These are phyloP conservation scores for Candida tibetensis DNA, from an alignment of 805 yeast species.

Conservation along the genomic window DNA sequence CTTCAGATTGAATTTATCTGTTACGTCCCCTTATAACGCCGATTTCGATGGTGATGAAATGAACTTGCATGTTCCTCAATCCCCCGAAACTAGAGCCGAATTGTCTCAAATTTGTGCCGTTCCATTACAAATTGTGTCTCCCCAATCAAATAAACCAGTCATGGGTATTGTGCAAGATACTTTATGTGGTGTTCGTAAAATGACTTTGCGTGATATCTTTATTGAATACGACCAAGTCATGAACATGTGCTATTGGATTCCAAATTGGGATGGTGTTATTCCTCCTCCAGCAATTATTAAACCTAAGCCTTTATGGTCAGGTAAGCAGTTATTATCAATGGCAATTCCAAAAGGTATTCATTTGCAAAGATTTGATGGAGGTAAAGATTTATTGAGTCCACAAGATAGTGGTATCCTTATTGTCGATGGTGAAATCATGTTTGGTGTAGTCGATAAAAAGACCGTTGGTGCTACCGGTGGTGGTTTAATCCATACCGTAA, in stretches of 20 bases:
- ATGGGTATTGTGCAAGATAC: conserved; percentile 99
- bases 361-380: conserved; percentile 89
- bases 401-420: conserved; percentile 95
- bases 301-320: conserved; percentile 97
- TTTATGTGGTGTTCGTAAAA: conserved; percentile 91
- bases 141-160: conserved; percentile 97
- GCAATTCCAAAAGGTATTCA: conserved; percentile 96
- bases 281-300: conserved; percentile 93
- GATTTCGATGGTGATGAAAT: conserved; percentile 99
- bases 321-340: conserved; percentile 89
- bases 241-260: conserved; percentile 97
- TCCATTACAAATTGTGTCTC: conserved; percentile 95
- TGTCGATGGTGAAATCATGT: conserved; percentile 92
- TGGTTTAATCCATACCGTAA: conserved; percentile 94
- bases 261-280: conserved; percentile 97
- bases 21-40: conserved; percentile 98
- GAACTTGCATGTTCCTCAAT: conserved; percentile 99
- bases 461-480: conserved; percentile 99
- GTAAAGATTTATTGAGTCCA: conserved; percentile 77
- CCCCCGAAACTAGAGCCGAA: conserved; percentile 97
- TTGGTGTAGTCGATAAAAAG: conserved; percentile 97
- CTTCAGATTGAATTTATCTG: conserved; percentile 92
- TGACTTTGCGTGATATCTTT: conserved; percentile 88
- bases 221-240: conserved; percentile 90
- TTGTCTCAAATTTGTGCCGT: conserved; percentile 93